A percentile compares a stretch with the other conserved stretches of the same genome.
Conservation (phyloP, 441 rosid species). For the Pelargonium citronellum region DNA sequence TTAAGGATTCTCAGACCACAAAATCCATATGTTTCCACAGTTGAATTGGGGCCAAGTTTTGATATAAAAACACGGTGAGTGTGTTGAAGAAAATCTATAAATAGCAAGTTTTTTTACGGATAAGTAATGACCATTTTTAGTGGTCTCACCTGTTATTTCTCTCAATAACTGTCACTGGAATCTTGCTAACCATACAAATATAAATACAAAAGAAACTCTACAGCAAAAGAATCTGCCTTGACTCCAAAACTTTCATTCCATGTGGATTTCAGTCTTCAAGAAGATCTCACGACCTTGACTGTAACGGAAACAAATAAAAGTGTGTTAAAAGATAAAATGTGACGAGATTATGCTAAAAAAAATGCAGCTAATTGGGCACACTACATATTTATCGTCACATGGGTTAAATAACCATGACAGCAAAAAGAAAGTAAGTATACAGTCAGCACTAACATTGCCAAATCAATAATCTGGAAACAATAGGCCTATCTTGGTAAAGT, state of each 20-base stretch:
- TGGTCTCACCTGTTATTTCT: conserved; percentile 4
- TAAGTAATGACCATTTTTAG: conserved; percentile 1
- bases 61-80: neutral
- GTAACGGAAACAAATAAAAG: neutral
- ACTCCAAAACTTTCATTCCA: neutral
- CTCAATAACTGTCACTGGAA: neutral
- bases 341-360: neutral
- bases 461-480: too few species aligned
- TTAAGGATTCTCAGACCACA: conserved; percentile 5
- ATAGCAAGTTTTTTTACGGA: neutral
- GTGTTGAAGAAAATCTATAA: neutral
- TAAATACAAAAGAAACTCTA: neutral
- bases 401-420: too few species aligned
- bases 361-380: neutral
- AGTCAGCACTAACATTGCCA: too few species aligned
- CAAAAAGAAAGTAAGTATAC: too few species aligned
- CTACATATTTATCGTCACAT: too few species aligned
- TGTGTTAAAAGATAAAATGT: neutral
- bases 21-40: neutral
- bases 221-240: conserved; percentile 9
- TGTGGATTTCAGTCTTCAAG: neutral
- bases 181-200: neutral
- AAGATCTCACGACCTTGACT: neutral
- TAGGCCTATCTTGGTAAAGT: too few species aligned
- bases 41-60: neutral